These are phyloP conservation scores for Viola pubescens DNA, from an alignment of 441 rosid genomes.

Conservation along the genomic window DNA sequence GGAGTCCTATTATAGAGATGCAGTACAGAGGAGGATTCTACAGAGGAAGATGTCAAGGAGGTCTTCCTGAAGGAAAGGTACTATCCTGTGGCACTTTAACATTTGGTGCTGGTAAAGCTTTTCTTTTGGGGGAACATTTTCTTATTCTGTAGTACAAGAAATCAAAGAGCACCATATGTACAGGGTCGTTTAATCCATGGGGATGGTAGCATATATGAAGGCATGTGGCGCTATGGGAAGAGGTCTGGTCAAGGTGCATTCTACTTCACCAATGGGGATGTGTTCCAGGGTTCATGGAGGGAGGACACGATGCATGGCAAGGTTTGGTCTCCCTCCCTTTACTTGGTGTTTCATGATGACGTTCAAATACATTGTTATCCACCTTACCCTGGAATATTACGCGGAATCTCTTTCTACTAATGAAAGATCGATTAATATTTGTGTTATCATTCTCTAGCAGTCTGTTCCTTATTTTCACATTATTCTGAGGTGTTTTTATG, in stretches of 20 bases:
- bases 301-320: slow-evolving; percentile 94
- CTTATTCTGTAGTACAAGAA: slow-evolving; percentile 12
- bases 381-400: too few species aligned
- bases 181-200: slow-evolving; percentile 76
- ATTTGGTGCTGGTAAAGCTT: slow-evolving; percentile 8
- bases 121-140: slow-evolving; percentile 13
- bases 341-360: slow-evolving; percentile 3
- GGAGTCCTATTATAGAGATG: slow-evolving; percentile 82
- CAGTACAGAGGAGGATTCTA: slow-evolving; percentile 86
- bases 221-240: slow-evolving; percentile 91
- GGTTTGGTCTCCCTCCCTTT: slow-evolving; percentile 32
- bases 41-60: slow-evolving; percentile 86
- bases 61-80: slow-evolving; percentile 99
- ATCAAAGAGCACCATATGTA: slow-evolving; percentile 11
- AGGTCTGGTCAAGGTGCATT: slow-evolving; percentile 83
- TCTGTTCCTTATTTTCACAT: too few species aligned
- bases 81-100: slow-evolving; percentile 6
- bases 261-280: slow-evolving; percentile 88
- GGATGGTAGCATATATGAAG: slow-evolving; percentile 89
- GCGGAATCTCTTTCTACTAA: too few species aligned
- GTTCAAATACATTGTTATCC: background rate
- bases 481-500: too few species aligned
- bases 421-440: too few species aligned
- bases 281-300: slow-evolving; percentile 97
- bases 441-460: too few species aligned